These are phyloP conservation scores for Monilinia vaccinii-corymbosi DNA, from an alignment of 2,329 filamentous ascomycete genomes.

Conservation along the genomic window DNA sequence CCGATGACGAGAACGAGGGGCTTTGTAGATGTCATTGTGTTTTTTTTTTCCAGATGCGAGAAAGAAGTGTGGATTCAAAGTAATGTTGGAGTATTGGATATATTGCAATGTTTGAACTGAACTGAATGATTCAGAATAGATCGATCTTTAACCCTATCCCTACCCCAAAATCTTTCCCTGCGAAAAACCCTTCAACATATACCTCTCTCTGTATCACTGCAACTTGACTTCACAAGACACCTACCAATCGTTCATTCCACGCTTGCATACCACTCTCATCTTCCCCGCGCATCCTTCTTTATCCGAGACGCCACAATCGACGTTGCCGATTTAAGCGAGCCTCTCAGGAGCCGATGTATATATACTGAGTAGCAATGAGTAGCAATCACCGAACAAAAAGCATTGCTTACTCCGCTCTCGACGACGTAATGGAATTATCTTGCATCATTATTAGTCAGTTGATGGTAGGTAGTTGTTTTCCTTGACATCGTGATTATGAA, in stretches of 20 bases:
- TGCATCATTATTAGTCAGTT: background rate
- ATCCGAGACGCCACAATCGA: background rate
- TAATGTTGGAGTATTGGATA: background rate
- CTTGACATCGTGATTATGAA: too few relatives aligned
- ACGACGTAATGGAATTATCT: background rate
- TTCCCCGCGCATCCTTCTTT: background rate
- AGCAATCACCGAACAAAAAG: background rate
- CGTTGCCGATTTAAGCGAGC: background rate
- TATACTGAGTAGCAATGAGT: slow-evolving; percentile 1
- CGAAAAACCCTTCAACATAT: background rate
- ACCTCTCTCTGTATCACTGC: background rate
- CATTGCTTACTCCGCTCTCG: background rate
- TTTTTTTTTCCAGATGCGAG: background rate
- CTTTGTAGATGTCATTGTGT: slow-evolving; percentile 23
- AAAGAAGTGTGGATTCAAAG: background rate
- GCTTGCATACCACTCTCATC: background rate
- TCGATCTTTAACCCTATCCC: background rate
- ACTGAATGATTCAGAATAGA: too few relatives aligned
- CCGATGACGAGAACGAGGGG: slow-evolving; percentile 44
- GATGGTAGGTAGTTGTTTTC: too few relatives aligned
- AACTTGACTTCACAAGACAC: background rate
- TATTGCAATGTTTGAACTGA: too few relatives aligned
- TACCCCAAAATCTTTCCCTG: background rate
- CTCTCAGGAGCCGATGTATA: background rate
- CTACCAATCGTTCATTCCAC: background rate